Base-by-base conservation (phyloP, 2,329 filamentous ascomycete genomes). In the Emmonsia crescens region DNA sequence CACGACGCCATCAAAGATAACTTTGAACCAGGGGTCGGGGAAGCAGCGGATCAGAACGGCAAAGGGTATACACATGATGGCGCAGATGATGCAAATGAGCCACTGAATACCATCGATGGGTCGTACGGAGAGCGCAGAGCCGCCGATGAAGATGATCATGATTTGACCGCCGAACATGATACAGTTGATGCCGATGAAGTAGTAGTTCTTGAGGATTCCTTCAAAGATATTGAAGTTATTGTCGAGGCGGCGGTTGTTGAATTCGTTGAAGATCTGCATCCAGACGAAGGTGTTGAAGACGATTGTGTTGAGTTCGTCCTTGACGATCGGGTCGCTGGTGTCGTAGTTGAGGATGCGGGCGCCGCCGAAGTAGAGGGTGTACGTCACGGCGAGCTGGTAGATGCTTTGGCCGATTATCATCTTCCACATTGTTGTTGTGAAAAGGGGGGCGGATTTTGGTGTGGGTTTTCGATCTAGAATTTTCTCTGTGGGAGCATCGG, bases 261-360 rank as follows among this genome's bases (percentile, higher is more conserved):
- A 89, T 72, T 96, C 89, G 76, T 97, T 97, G 80, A 97, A 97
- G 68, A 97, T 95, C 70, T 97, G 93, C 92, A 97, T 96, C 93
- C 93, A 97, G 60, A 96, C 93, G 72, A 97, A 97, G 0, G 91
- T 94, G 79, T 97, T 97, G 82, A 97, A 97, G 8, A 97, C 89
- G 56, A 97, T 82, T 2, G 91, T 95, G 61, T 85, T 80, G 63
- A 95, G 80, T 68, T 89, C 80, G 16, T 67, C 70, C 5, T 72
- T 65, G 42, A 75, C 71, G 8, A 82, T 72, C 40, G 77, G 69
- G 36, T 80, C 75, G 3, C 76, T 72, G 36, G 77, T 77, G 16
- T 81, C 72, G 67, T 86, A 84, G 9, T 78, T 78, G n/a, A 90
- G 79, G 16, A 90, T 85, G 40, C 70, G 77, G 62, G 75, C 75